These are phyloP conservation scores for Psilocybe sp. DNA, from an alignment of 768 basidiomycete genomes.

Conservation along the genomic window DNA sequence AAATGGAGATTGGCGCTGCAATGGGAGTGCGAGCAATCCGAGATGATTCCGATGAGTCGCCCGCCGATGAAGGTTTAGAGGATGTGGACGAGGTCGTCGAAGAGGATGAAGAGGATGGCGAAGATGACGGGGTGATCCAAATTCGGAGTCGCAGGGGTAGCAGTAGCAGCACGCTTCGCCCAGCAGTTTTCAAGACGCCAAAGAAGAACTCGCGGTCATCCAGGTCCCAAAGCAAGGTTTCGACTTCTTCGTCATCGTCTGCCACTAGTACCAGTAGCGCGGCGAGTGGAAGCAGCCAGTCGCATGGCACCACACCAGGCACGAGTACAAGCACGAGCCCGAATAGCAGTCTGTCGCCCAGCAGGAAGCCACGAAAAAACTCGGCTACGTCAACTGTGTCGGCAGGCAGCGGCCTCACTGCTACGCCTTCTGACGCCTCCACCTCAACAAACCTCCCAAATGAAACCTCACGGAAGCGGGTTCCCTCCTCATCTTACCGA, in stretches of 20 bases:
- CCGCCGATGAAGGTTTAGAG: not conserved
- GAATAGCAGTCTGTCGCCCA: too few relatives aligned
- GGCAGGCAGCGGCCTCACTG: too few relatives aligned
- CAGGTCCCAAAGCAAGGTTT: not conserved
- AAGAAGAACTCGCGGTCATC: not conserved
- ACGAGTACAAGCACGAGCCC: too few relatives aligned
- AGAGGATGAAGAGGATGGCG: slow-evolving; percentile 28
- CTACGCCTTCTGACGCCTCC: too few relatives aligned
- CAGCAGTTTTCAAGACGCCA: slow-evolving; percentile 7
- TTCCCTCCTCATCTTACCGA: not conserved
- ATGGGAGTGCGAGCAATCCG: slow-evolving; percentile 28
- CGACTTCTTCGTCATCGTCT: not conserved
- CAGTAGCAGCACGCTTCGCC: slow-evolving; percentile 9
- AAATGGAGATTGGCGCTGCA: slow-evolving; percentile 29
- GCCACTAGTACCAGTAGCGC: too few relatives aligned
- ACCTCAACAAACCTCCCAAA: too few relatives aligned
- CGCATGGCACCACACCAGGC: too few relatives aligned
- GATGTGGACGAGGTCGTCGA: not conserved
- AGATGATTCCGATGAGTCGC: slow-evolving; percentile 36
- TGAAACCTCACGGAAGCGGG: too few relatives aligned
- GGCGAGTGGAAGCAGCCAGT: too few relatives aligned
- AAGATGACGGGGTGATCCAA: slow-evolving; percentile 56
- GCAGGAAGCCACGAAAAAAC: too few relatives aligned
- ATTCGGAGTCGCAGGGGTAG: slow-evolving; percentile 42
- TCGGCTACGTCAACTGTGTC: too few relatives aligned